A percentile compares a stretch with the other conserved stretches of the same genome.
Evolutionary conservation across 2,329 filamentous ascomycete genomes (phyloP).

Genomic region (Fusarium anguioides): DNA sequence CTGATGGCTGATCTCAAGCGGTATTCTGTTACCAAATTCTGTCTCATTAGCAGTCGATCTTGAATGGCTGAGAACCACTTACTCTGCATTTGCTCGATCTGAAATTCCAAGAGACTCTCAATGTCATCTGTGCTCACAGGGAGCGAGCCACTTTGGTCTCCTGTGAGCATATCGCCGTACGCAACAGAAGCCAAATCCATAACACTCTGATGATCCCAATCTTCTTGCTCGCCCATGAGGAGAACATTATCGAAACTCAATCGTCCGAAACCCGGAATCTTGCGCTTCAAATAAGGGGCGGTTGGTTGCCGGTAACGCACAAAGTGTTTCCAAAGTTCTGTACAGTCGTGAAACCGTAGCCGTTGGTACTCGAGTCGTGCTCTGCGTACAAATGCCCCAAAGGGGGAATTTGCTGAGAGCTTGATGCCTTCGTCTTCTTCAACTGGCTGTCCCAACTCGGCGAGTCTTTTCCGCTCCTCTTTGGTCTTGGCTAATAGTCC

Average conservation of each 20-base stretch:
- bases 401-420: constrained; percentile 78
- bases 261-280: constrained; percentile 68
- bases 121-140: constrained; percentile 81
- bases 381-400: constrained; percentile 83
- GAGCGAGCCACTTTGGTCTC: constrained; percentile 54
- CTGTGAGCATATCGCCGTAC: constrained; percentile 65
- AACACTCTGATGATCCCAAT: constrained; percentile 59
- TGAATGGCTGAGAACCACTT: constrained; percentile 43
- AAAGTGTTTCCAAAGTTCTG: constrained; percentile 84
- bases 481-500: constrained; percentile 70
- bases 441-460: constrained; percentile 56
- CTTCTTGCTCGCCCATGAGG: constrained; percentile 59
- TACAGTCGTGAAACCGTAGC: constrained; percentile 81
- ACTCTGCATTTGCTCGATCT: constrained; percentile 89
- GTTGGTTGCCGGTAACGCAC: constrained; percentile 84
- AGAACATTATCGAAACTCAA: constrained; percentile 69
- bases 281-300: constrained; percentile 71
- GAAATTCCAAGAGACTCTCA: constrained; percentile 85
- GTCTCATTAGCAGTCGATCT: constrained; percentile 21
- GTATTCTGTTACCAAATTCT: constrained; percentile 83
- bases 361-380: constrained; percentile 82
- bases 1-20: constrained; percentile 76
- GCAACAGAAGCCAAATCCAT: constrained; percentile 59
- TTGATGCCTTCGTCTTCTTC: constrained; percentile 67
- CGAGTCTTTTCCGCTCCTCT: constrained; percentile 67